A percentile compares a stretch with the other conserved stretches of the same genome.
Conservation (phyloP, 108 stramenopile genomes). For the Pelagomonas calceolata region DNA sequence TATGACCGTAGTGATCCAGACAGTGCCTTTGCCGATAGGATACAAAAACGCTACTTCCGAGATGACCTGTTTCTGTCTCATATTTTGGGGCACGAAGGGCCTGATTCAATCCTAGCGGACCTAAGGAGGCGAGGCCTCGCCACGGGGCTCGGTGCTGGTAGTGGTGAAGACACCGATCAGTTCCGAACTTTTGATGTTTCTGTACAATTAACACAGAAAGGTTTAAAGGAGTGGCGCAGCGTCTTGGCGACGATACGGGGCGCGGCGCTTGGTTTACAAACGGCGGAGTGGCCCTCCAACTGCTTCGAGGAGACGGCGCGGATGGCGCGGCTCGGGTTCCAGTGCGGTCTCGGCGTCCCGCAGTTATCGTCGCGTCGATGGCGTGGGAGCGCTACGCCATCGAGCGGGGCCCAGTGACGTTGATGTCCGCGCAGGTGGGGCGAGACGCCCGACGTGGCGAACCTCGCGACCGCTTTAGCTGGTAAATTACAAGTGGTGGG, state of each 20-base stretch:
- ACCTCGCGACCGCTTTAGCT: not conserved
- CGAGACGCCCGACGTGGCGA: not conserved
- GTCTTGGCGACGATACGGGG: conserved; percentile 64
- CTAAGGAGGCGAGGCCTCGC: conserved; percentile 63
- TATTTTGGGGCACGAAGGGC: conserved; percentile 75
- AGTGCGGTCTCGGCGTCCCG: too few relatives aligned
- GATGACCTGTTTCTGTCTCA: conserved; percentile 57
- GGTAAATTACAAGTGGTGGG: not conserved
- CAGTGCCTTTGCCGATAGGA: too few relatives aligned
- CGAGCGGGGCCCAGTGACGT: too few relatives aligned
- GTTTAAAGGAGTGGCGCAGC: conserved; percentile 49
- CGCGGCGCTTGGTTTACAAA: too few relatives aligned
- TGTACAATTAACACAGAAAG: conserved; percentile 59
- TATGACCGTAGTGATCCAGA: too few relatives aligned
- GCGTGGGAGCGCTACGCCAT: too few relatives aligned
- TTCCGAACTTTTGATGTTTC: conserved; percentile 66
- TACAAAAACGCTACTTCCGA: not conserved
- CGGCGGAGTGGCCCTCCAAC: conserved; percentile 47
- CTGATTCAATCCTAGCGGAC: conserved; percentile 63
- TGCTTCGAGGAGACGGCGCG: conserved; percentile 19
- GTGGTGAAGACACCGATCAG: conserved; percentile 51
- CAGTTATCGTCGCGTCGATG: too few relatives aligned
- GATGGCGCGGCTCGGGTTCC: not conserved
- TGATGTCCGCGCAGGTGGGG: too few relatives aligned
- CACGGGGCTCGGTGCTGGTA: conserved; percentile 50